phyloP scores from a whole-genome alignment of 306 rosid genomes.

The Astragalus glycyphyllos region DNA sequence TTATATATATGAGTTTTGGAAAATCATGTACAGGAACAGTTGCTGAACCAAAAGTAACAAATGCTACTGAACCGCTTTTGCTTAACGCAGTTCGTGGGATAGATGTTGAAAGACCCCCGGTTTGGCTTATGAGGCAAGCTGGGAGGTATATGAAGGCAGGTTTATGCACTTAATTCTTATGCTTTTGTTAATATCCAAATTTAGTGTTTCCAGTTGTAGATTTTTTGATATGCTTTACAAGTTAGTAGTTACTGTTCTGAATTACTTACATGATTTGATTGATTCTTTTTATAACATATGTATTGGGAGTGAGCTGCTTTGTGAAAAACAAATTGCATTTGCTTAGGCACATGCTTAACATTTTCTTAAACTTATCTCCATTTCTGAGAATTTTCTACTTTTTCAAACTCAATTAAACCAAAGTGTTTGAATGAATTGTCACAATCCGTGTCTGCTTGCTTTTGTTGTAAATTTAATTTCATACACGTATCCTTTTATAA shows the following conservation, averaged over 20 bases:
- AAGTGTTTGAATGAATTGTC: conserved; percentile 25
- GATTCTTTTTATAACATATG: conserved; percentile 1
- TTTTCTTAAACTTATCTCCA: conserved; percentile 3
- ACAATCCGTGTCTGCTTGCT: background rate
- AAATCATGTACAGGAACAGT: conserved; percentile 61
- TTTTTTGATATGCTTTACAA: background rate
- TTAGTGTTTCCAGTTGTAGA: conserved; percentile 18
- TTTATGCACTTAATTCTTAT: conserved; percentile 49
- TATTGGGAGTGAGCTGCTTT: background rate
- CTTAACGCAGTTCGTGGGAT: conserved; percentile 70
- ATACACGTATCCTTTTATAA: background rate
- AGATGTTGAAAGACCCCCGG: conserved; percentile 88
- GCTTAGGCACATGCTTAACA: background rate
- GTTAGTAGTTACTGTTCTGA: conserved; percentile 3
- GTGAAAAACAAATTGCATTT: conserved; percentile 23
- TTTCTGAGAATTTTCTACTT: conserved; percentile 2
- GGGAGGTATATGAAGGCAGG: conserved; percentile 99
- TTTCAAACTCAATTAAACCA: background rate
- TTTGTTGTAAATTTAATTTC: conserved; percentile 4
- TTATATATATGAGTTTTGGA: too few relatives aligned
- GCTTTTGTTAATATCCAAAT: background rate
- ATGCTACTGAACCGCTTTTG: conserved; percentile 73
- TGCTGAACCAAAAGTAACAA: conserved; percentile 59
- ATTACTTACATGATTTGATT: background rate
- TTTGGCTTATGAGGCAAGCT: conserved; percentile 99